Base-by-base conservation (phyloP, 116 monocot species). In the Phalaenopsis hybrid region DNA sequence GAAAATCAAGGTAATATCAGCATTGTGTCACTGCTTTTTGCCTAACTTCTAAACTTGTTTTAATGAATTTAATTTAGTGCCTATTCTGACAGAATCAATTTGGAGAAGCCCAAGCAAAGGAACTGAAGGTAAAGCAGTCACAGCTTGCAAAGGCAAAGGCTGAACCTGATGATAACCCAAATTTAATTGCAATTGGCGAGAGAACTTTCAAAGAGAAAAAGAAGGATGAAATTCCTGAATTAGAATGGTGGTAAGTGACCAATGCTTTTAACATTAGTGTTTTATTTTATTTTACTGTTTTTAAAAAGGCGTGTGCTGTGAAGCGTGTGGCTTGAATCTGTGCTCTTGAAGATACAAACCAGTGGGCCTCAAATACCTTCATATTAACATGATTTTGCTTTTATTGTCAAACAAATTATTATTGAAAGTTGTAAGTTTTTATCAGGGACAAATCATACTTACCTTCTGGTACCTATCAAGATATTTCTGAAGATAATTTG, bases 51-150 rank as follows among this genome's bases (percentile, higher is more conserved):
- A 57, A 10, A 16, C n/a, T 51, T 23, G 79, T 85, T 37, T 44
- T 58, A 41, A 9, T 20, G 9, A 46, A 55, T 2, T 78, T 63
- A 45, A 4, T 83, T 23, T 79, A 16, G 21, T 72, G 15, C 9
- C 37, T 74, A 81, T 46, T 5, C 68, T 80, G 67, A 16, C 85
- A 99, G 99, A 95, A 77, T 86, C 98, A 93, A 87, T 99, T 99
- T 89, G 98, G 98, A 46, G 98, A 95, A 78, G 95, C 95, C 45
- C 95, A 89, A 78, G 95, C 98, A 11, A 99, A 99, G 72, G 95
- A 99, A 81, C 75, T 93, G 77, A 99, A 92, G 83, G 89, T 89
- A 6, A 99, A 95, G 80, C 93, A 95, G 44, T 86, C 92, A 41
- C 93, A 95, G 78, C 95, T 99, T 84, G 93, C 90, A 3, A 95